Evolutionary conservation across 2,329 filamentous ascomycete species (phyloP), one percentile per base, ranked within the genome.

Genomic region (Capronia americana): DNA sequence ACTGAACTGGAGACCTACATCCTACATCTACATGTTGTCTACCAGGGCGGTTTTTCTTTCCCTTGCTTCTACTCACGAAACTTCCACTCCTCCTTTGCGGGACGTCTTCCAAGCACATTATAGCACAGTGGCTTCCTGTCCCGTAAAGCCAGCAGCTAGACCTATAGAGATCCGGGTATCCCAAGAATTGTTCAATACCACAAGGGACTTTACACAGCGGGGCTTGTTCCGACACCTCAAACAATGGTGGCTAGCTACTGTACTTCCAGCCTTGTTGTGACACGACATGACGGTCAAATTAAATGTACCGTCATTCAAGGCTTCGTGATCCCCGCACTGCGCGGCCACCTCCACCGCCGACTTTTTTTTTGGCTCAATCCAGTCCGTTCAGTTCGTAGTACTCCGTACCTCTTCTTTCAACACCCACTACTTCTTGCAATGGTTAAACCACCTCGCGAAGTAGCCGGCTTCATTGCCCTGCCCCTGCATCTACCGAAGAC

Each of bases 381-480:
- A 12, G 14, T 17, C 4, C n/a, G 44, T 12, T n/a, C 44, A n/a
- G 44, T 23, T 8, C 20, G 20, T 24, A n/a, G n/a, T n/a, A n/a
- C n/a, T n/a, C n/a, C 10, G 20, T 12, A 6, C 11, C 23, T 28
- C 24, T 51, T 28, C 48, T 26, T 7, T 26, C 48, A 28, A 32
- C 24, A 30, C 24, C 28, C 17, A 55, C 6, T 8, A 53, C 26
- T 12, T 46, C 34, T 51, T 38, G 59, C 26, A 34, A 81, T 81
- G 78, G 76, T 76, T 55, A 77, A 73, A 69, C 67, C 73, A 23
- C 67, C 74, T 63, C 67, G 78, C 74, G 72, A 80, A 73, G 78
- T 88, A 75, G 76, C 81, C 77, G 89, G 88, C 69, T 96, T 93
- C 75, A 83, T 84, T 14, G 80, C 90, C 63, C 85, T 96, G 1